Percentiles rank a stretch among this genome's conserved stretches.
These are phyloP conservation scores for Cryptomeria japonica DNA, from an alignment of 75 land plant genomes.

Conservation along the genomic window DNA sequence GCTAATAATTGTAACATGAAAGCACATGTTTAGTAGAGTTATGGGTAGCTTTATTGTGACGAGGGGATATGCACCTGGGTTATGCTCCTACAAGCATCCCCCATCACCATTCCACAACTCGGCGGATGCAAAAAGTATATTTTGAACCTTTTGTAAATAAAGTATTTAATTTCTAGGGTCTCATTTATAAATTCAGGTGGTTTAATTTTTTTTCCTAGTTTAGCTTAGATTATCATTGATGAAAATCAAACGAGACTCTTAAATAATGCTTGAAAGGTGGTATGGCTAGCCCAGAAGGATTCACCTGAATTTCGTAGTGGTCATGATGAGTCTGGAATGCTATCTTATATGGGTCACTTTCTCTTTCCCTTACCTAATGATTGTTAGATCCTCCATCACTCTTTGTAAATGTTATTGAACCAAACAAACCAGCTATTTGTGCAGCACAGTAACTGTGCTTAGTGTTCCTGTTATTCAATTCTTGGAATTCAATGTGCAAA, in stretches of 20 bases:
- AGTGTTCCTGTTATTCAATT: neutral
- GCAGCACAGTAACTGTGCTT: neutral
- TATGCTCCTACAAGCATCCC: too few species aligned
- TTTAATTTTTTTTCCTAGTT: neutral
- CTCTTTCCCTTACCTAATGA: neutral
- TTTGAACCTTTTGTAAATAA: too few species aligned
- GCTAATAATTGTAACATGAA: too few species aligned
- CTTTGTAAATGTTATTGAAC: neutral
- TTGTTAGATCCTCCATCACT: neutral
- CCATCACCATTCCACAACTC: too few species aligned
- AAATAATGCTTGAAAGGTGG: too few species aligned
- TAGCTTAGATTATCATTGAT: neutral
- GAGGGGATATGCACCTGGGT: too few species aligned
- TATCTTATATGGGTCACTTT: neutral
- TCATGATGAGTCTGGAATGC: neutral
- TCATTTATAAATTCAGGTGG: too few species aligned
- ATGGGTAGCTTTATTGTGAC: too few species aligned
- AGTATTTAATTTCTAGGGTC: too few species aligned
- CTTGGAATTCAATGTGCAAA: neutral
- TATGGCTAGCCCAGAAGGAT: neutral
- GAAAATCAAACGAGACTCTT: neutral
- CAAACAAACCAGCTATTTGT: neutral
- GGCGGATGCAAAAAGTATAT: too few species aligned
- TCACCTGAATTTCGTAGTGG: neutral
- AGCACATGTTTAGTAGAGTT: too few species aligned